Conservation (phyloP, 495 filamentous ascomycete species). For the Lepidopterella palustris region DNA sequence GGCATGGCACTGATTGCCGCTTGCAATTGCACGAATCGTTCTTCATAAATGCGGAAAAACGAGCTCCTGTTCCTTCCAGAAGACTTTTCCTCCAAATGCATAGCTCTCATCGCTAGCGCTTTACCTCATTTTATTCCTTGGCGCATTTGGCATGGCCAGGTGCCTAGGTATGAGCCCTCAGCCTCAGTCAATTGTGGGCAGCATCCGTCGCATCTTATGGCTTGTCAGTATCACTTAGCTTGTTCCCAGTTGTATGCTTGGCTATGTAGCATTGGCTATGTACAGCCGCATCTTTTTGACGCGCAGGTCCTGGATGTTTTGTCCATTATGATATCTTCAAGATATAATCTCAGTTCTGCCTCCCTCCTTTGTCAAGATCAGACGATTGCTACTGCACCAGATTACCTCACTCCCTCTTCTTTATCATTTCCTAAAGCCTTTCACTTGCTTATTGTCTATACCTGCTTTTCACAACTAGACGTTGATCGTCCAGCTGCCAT, state of each 20-base stretch:
- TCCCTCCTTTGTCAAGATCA: not conserved
- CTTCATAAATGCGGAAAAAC: too few species aligned
- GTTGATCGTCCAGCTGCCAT: slow-evolving; percentile 2
- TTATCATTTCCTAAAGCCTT: not conserved
- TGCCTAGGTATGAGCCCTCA: too few species aligned
- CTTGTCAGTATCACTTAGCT: slow-evolving; percentile 3
- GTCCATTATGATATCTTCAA: not conserved
- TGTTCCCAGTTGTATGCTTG: not conserved
- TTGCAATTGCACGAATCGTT: too few species aligned
- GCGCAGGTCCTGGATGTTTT: too few species aligned
- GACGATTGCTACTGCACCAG: not conserved
- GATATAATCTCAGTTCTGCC: not conserved
- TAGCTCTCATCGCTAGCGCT: too few species aligned
- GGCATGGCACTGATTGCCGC: too few species aligned
- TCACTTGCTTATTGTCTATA: not conserved
- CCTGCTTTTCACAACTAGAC: not conserved
- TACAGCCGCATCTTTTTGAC: too few species aligned
- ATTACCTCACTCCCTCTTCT: not conserved
- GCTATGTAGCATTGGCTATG: too few species aligned
- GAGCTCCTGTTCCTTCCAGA: too few species aligned
- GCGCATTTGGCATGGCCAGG: too few species aligned
- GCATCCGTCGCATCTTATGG: not conserved
- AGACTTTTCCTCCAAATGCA: too few species aligned
- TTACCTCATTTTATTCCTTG: too few species aligned
- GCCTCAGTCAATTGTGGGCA: not conserved